Evolutionary conservation across 768 basidiomycete genomes (phyloP).

Genomic region (Punctularia strigosozonata): DNA sequence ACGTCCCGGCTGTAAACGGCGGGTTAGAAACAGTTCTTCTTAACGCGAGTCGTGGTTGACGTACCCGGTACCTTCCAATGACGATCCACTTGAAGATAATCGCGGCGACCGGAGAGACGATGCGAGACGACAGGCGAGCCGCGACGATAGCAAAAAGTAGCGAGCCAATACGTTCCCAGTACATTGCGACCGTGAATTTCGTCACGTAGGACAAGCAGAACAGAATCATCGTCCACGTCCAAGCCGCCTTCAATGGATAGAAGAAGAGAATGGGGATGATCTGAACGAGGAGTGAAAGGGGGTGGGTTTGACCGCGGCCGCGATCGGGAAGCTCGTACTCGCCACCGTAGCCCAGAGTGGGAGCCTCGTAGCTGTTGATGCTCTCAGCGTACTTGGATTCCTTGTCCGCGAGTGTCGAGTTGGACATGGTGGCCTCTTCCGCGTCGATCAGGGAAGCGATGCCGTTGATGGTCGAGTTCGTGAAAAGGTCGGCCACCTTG

Average conservation of each 20-base stretch:
- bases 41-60: too few species aligned
- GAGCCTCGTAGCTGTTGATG: neutral
- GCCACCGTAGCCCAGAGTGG: constrained; percentile 15
- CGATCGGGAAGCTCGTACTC: constrained; percentile 16
- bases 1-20: constrained; percentile 9
- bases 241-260: constrained; percentile 31
- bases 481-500: constrained; percentile 27
- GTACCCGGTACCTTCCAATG: constrained; percentile 31
- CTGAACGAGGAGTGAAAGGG: constrained; percentile 28
- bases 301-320: constrained; percentile 22
- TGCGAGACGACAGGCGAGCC: constrained; percentile 22
- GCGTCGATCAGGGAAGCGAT: constrained; percentile 27
- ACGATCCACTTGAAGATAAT: constrained; percentile 36
- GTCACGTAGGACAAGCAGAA: constrained; percentile 25
- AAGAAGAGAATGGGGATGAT: constrained; percentile 30
- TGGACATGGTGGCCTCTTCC: constrained; percentile 24
- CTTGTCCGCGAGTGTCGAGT: constrained; percentile 14
- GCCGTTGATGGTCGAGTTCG: constrained; percentile 27
- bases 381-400: constrained; percentile 5
- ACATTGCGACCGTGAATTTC: constrained; percentile 16
- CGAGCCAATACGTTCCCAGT: constrained; percentile 23
- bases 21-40: too few species aligned
- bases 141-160: constrained; percentile 22
- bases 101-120: constrained; percentile 25
- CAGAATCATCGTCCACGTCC: constrained; percentile 31